Evolutionary conservation across 169 alveolate species (phyloP).

Genomic region (Plasmodium vivax): DNA sequence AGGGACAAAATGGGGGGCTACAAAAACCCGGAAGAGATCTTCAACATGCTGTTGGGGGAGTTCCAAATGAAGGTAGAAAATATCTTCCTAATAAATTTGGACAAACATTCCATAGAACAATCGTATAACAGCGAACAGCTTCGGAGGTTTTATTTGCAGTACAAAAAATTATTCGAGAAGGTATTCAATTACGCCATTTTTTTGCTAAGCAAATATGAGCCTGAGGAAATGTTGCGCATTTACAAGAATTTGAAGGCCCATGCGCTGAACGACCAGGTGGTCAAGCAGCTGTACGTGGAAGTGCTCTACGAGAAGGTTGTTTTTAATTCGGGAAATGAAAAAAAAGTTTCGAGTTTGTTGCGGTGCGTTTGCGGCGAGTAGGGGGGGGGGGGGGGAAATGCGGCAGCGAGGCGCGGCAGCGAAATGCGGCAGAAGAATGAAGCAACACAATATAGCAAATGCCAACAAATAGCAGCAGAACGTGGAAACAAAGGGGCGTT

Average conservation of each 20-base stretch:
- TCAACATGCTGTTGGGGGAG: constrained; percentile 14
- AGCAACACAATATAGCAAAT: background rate
- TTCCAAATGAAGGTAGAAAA: constrained; percentile 40
- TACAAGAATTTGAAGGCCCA: constrained; percentile 26
- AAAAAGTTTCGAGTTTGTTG: constrained; percentile 27
- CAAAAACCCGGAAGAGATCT: background rate
- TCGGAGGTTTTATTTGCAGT: constrained; percentile 14
- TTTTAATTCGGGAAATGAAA: constrained; percentile 32
- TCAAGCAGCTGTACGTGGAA: constrained; percentile 27
- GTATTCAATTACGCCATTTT: constrained; percentile 57
- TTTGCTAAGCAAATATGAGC: constrained; percentile 39
- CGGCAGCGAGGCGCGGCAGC: background rate
- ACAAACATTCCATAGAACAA: constrained; percentile 25
- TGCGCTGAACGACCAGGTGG: constrained; percentile 28
- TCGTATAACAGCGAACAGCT: constrained; percentile 31
- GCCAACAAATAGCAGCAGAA: background rate
- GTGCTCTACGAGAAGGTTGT: constrained; percentile 39
- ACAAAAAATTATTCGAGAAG: constrained; percentile 43
- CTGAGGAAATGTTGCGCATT: constrained; percentile 28
- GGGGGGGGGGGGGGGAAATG: background rate
- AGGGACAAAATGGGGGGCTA: background rate
- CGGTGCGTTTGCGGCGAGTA: background rate
- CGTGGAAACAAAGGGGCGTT: background rate
- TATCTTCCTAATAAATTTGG: constrained; percentile 19
- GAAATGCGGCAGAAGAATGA: background rate